A percentile compares a stretch with the other conserved stretches of the same genome.
Evolutionary conservation across 768 basidiomycete genomes (phyloP).

Genomic region (Lentinula aciculospora): DNA sequence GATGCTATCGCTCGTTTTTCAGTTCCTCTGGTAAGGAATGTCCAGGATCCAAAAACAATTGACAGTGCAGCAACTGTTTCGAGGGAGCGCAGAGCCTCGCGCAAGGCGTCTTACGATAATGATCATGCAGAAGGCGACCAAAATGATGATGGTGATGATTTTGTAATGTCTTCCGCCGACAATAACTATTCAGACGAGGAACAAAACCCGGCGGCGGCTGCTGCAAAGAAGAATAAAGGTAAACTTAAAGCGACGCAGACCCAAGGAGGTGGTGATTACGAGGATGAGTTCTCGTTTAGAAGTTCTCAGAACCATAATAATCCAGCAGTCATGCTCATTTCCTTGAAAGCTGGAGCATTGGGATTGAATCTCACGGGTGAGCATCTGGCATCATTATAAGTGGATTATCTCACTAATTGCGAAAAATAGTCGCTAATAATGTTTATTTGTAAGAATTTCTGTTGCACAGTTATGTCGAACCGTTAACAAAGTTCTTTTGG

Average conservation of each 20-base stretch:
- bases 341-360: constrained; percentile 81
- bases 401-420: constrained; percentile 39
- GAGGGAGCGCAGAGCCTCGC: neutral
- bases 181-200: constrained; percentile 25
- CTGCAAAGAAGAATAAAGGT: constrained; percentile 31
- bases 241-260: constrained; percentile 30
- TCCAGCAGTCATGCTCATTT: constrained; percentile 81
- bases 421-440: too few relatives aligned
- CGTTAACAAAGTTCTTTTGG: constrained; percentile 6
- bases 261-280: neutral
- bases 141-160: constrained; percentile 27
- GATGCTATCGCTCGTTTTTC: constrained; percentile 73
- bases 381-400: neutral
- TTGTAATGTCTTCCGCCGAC: constrained; percentile 17
- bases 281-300: constrained; percentile 2
- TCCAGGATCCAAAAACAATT: too few relatives aligned
- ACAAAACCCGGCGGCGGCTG: constrained; percentile 11
- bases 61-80: neutral
- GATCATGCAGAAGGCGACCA: constrained; percentile 7
- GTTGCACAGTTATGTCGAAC: neutral
- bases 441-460: constrained; percentile 60
- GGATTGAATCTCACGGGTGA: constrained; percentile 75
- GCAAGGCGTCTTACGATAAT: neutral
- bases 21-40: constrained; percentile 42
- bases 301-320: constrained; percentile 27